Evolutionary conservation across 2,329 filamentous ascomycete genomes (phyloP).

Genomic region (Lomentospora prolificans): DNA sequence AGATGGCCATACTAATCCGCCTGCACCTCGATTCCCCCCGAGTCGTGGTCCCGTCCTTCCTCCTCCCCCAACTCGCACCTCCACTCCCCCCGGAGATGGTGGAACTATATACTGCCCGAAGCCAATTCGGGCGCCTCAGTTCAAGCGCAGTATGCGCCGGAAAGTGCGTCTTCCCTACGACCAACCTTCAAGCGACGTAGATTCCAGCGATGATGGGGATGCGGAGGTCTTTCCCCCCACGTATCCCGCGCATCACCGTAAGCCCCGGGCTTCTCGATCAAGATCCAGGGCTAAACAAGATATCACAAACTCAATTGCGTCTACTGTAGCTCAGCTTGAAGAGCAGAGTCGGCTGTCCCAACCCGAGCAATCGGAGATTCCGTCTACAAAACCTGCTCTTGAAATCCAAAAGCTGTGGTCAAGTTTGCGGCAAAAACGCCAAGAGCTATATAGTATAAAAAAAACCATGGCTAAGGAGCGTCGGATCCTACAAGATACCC

Average conservation of each 20-base stretch:
- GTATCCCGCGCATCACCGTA: slow-evolving; percentile 1
- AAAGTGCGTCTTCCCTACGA: background rate
- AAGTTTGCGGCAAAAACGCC: background rate
- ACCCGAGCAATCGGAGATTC: background rate
- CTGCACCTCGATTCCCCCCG: background rate
- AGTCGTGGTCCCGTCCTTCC: too few relatives aligned
- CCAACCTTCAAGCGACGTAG: background rate
- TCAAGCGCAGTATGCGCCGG: background rate
- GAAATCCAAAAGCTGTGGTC: slow-evolving; percentile 5
- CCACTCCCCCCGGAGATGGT: background rate
- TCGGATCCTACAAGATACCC: background rate
- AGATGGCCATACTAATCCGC: background rate
- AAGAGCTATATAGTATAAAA: background rate
- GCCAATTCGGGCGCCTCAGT: background rate
- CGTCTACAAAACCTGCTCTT: background rate
- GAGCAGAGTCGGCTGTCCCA: background rate
- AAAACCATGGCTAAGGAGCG: background rate
- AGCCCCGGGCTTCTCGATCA: background rate
- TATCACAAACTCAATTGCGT: background rate
- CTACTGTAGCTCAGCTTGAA: background rate
- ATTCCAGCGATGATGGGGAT: background rate
- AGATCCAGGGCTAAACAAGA: background rate
- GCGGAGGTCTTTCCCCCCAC: background rate
- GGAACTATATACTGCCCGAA: background rate
- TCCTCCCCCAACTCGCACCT: too few relatives aligned